These are phyloP conservation scores for Debaryomyces nepalensis DNA, from an alignment of 1,139 yeast species.

Conservation along the genomic window DNA sequence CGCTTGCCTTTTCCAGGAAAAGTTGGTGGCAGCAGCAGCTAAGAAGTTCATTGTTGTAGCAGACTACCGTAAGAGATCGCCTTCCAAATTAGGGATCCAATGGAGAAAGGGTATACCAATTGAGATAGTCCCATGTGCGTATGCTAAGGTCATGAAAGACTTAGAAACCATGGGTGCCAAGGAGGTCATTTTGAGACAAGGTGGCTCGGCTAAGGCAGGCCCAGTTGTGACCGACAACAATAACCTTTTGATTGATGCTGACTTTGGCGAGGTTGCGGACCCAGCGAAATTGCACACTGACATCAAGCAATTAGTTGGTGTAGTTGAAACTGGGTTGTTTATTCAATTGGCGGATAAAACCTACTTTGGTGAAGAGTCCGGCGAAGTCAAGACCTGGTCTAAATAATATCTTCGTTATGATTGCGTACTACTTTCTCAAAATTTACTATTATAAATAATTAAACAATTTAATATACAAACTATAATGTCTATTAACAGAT, in stretches of 20 bases:
- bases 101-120: conserved; percentile 96
- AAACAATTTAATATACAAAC: conserved; percentile 10
- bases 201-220: conserved; percentile 93
- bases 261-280: conserved; percentile 77
- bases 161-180: conserved; percentile 69
- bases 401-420: conserved; percentile 18
- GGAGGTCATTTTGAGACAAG: conserved; percentile 73
- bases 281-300: conserved; percentile 61
- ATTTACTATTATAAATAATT: conserved; percentile 3
- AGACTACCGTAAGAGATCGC: conserved; percentile 83
- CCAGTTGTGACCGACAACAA: conserved; percentile 98
- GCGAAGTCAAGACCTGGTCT: conserved; percentile 49
- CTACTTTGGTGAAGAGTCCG: conserved; percentile 85
- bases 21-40: conserved; percentile 85
- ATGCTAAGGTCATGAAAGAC: conserved; percentile 72
- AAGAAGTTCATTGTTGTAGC: conserved; percentile 85
- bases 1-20: conserved; percentile 96
- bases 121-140: conserved; percentile 91
- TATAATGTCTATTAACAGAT: conserved; percentile 8
- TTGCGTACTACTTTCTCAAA: conserved; percentile 16
- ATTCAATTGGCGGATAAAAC: conserved; percentile 72
- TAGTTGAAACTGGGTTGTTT: conserved; percentile 95
- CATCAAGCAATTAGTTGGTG: conserved; percentile 84
- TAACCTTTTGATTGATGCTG: conserved; percentile 91
- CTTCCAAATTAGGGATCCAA: conserved; percentile 63